phyloP scores from a whole-genome alignment of 1,284 basidiomycete genomes.

The Rhodotorula sp. region DNA sequence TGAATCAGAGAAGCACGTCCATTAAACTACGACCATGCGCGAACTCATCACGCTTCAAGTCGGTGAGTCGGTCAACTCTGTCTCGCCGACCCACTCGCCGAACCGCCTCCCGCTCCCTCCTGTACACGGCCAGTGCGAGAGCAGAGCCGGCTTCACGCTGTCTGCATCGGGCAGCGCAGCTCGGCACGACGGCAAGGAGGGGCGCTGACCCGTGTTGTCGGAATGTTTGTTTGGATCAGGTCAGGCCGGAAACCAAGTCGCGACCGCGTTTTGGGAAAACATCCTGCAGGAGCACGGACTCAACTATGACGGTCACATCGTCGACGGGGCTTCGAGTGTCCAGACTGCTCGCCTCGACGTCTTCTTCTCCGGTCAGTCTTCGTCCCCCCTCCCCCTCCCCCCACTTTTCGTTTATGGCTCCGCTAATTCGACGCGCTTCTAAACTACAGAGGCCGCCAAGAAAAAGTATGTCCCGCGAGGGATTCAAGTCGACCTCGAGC shows the following conservation, averaged over 20 bases:
- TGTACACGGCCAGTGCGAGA: too few species aligned
- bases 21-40: background rate
- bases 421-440: background rate
- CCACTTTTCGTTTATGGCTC: background rate
- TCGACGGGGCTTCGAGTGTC: conserved; percentile 1
- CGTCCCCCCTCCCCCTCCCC: background rate
- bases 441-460: conserved; percentile 31
- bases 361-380: conserved; percentile 29
- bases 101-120: background rate
- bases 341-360: conserved; percentile 30
- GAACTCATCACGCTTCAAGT: conserved; percentile 29
- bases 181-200: background rate
- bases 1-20: background rate
- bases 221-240: conserved; percentile 4
- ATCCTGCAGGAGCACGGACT: conserved; percentile 50
- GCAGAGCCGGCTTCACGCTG: too few species aligned
- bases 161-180: too few species aligned
- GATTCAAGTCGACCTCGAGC: conserved; percentile 85
- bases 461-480: conserved; percentile 89
- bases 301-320: conserved; percentile 44
- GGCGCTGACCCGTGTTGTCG: background rate
- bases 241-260: conserved; percentile 37
- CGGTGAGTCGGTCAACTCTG: background rate
- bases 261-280: conserved; percentile 48
- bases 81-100: background rate